phyloP scores from a whole-genome alignment of 495 filamentous ascomycete genomes.

The Tricharina praecox region DNA sequence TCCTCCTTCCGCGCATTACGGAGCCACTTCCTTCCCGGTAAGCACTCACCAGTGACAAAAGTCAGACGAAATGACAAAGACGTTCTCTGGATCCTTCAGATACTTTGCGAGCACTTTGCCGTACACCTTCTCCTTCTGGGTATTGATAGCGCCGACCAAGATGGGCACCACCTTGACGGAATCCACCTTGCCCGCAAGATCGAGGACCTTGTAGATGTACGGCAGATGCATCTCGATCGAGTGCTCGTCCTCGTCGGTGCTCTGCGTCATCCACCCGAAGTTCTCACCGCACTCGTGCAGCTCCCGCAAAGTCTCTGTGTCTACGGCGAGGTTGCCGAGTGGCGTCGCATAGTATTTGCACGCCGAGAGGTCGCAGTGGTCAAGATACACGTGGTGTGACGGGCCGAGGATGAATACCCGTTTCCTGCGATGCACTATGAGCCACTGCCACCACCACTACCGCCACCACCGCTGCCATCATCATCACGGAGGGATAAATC shows the following conservation, averaged over 20 bases:
- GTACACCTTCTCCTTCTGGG: slow-evolving; percentile 47
- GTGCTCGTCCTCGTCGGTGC: slow-evolving; percentile 72
- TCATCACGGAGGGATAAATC: too few relatives aligned
- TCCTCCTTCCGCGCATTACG: too few relatives aligned
- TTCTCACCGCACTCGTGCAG: slow-evolving; percentile 40
- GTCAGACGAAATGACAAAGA: slow-evolving; percentile 81
- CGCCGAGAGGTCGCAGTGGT: slow-evolving; percentile 57
- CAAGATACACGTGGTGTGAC: slow-evolving; percentile 73
- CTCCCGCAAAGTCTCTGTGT: slow-evolving; percentile 44
- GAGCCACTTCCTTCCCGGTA: too few relatives aligned
- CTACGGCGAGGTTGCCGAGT: slow-evolving; percentile 61
- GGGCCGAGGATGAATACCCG: slow-evolving; percentile 88
- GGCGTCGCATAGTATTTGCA: slow-evolving; percentile 69
- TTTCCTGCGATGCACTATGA: too few relatives aligned
- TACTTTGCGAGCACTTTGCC: slow-evolving; percentile 63
- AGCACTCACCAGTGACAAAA: slow-evolving; percentile 83
- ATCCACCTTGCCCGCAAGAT: slow-evolving; percentile 35
- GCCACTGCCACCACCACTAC: too few relatives aligned
- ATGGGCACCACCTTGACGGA: slow-evolving; percentile 56
- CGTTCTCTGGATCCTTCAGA: slow-evolving; percentile 54
- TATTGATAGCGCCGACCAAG: slow-evolving; percentile 61
- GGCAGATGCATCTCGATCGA: slow-evolving; percentile 94
- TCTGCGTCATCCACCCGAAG: slow-evolving; percentile 57
- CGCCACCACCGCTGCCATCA: too few relatives aligned
- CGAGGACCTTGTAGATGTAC: slow-evolving; percentile 73